Conservation (phyloP, 768 basidiomycete species). For the Podaxis rugospora region DNA sequence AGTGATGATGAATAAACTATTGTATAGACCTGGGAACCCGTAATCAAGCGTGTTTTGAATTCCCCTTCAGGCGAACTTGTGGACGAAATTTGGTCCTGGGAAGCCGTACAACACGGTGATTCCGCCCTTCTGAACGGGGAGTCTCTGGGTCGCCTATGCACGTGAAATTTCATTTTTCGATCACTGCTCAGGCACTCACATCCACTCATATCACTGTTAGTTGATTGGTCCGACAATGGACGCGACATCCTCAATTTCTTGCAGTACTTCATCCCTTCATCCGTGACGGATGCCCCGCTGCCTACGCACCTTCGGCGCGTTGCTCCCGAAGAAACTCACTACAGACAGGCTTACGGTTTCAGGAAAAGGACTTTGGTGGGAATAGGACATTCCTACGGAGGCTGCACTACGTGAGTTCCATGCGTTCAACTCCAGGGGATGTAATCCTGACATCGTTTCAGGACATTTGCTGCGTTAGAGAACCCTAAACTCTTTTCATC, state of each 20-base stretch:
- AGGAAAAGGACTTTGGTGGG: conserved; percentile 51
- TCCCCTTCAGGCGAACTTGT: conserved; percentile 29
- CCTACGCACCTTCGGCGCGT: conserved; percentile 55
- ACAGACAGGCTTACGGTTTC: conserved; percentile 46
- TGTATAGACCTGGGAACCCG: conserved; percentile 75
- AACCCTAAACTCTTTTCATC: conserved; percentile 66
- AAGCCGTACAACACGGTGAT: conserved; percentile 83
- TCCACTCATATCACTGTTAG: conserved; percentile 29
- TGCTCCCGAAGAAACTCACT: conserved; percentile 31
- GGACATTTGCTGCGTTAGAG: conserved; percentile 56
- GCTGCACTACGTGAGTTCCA: conserved; percentile 60
- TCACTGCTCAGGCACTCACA: not conserved
- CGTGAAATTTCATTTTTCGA: not conserved
- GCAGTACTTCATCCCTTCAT: conserved; percentile 56
- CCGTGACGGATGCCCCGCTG: conserved; percentile 27
- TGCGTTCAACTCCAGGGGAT: not conserved
- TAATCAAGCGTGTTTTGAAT: conserved; percentile 48
- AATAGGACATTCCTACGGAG: conserved; percentile 85
- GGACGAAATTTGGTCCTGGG: conserved; percentile 81
- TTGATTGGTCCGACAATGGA: conserved; percentile 73
- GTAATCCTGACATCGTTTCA: conserved; percentile 19
- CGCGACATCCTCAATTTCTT: conserved; percentile 81
- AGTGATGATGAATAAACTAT: not conserved
- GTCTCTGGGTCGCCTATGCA: conserved; percentile 19
- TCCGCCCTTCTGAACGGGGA: conserved; percentile 75